Evolutionary conservation across 176 grass and related monocot species (phyloP).

Genomic region (Raddia guianensis): DNA sequence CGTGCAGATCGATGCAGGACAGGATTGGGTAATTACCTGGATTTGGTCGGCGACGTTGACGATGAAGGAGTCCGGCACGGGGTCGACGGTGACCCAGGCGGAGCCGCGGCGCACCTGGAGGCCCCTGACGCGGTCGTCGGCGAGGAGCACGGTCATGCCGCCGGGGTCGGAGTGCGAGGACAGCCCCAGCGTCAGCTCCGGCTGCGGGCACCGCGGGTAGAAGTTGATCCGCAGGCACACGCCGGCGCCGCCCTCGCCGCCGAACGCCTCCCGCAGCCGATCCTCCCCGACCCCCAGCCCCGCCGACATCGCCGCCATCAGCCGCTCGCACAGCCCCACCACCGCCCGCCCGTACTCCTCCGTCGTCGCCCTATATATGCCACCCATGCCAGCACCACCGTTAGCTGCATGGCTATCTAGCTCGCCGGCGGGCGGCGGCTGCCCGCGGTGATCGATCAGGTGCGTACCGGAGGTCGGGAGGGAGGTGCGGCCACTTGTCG

Average conservation of each 20-base stretch:
- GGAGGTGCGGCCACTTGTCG: conserved; percentile 67
- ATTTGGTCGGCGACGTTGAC: conserved; percentile 92
- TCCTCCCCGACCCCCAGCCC: conserved; percentile 38
- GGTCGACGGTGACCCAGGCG: conserved; percentile 64
- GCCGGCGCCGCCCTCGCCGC: conserved; percentile 42
- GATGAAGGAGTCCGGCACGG: conserved; percentile 66
- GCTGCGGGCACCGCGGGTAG: conserved; percentile 92
- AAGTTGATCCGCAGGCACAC: conserved; percentile 80
- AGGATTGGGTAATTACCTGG: conserved; percentile 37
- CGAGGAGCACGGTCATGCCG: conserved; percentile 77
- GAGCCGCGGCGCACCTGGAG: conserved; percentile 62
- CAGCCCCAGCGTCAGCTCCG: conserved; percentile 72
- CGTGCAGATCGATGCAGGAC: neutral
- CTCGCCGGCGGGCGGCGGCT: too few relatives aligned
- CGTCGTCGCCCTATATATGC: conserved; percentile 47
- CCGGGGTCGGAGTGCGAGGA: conserved; percentile 90
- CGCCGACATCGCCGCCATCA: conserved; percentile 57
- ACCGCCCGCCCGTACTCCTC: conserved; percentile 68
- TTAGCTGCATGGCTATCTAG: neutral
- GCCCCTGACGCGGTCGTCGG: conserved; percentile 65
- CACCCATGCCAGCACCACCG: neutral
- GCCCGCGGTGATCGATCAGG: neutral
- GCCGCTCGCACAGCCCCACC: conserved; percentile 48
- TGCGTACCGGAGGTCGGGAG: conserved; percentile 53
- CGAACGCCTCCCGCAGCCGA: conserved; percentile 61